Evolutionary conservation across 2,329 filamentous ascomycete species (phyloP).

Genomic region (Zelopaecilomyces penicillatus): DNA sequence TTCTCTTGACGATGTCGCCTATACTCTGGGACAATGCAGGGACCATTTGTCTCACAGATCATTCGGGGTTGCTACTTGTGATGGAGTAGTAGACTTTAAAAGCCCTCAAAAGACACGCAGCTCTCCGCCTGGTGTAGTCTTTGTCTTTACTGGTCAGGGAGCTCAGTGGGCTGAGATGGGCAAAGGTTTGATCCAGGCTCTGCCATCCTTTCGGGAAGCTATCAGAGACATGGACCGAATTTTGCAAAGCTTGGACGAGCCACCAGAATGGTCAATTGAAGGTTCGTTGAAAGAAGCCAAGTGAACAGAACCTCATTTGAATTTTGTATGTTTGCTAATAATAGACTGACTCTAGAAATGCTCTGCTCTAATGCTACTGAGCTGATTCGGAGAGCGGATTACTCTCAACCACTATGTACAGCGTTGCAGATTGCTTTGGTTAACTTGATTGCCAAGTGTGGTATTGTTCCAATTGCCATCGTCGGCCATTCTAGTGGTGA

Average conservation of each 20-base stretch:
- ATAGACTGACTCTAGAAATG: background rate
- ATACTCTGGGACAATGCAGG: background rate
- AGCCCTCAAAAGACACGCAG: background rate
- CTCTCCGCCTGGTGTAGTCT: background rate
- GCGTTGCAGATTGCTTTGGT: slow-evolving; percentile 33
- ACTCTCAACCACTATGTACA: slow-evolving; percentile 19
- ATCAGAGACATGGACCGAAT: slow-evolving; percentile 7
- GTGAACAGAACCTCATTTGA: too few species aligned
- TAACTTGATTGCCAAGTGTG: slow-evolving; percentile 22
- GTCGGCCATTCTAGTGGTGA: slow-evolving; percentile 32
- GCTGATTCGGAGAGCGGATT: background rate
- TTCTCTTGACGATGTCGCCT: background rate
- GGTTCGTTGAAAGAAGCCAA: background rate
- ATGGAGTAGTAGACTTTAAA: too few species aligned
- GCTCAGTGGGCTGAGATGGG: slow-evolving; percentile 19
- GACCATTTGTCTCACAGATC: background rate
- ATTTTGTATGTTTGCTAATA: too few species aligned
- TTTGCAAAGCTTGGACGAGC: slow-evolving; percentile 1
- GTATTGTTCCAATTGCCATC: slow-evolving; percentile 18
- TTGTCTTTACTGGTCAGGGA: slow-evolving; percentile 16
- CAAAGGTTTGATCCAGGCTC: slow-evolving; percentile 10
- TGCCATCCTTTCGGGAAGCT: slow-evolving; percentile 3
- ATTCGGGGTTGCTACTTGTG: background rate
- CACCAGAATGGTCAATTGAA: slow-evolving; percentile 8
- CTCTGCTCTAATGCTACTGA: background rate